phyloP scores from a whole-genome alignment of 345 rosid species.

The Camelina laxa region DNA sequence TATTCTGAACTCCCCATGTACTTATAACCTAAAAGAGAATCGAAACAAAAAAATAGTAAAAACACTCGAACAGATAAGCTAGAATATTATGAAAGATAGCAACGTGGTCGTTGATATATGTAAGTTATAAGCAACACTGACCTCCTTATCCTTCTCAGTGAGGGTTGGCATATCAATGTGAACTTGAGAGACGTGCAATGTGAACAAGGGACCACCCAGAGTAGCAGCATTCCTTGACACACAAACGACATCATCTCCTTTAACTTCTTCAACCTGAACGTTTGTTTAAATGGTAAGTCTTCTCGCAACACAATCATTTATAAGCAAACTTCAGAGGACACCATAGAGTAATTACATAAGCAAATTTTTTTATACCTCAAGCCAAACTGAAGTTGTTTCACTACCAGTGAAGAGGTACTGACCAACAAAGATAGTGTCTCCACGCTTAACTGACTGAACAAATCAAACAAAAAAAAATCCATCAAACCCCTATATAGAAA shows the following conservation, averaged over 20 bases:
- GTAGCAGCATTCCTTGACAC: slow-evolving; percentile 84
- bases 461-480: slow-evolving; percentile 22
- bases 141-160: slow-evolving; percentile 86
- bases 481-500: slow-evolving; percentile 6
- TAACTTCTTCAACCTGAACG: slow-evolving; percentile 73
- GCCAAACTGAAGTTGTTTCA: slow-evolving; percentile 95
- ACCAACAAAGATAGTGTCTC: slow-evolving; percentile 92
- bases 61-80: neutral
- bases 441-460: slow-evolving; percentile 78
- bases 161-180: slow-evolving; percentile 84
- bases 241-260: slow-evolving; percentile 80
- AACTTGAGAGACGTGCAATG: slow-evolving; percentile 84
- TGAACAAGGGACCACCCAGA: slow-evolving; percentile 81
- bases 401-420: slow-evolving; percentile 93
- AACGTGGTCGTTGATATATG: neutral
- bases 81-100: neutral
- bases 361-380: slow-evolving; percentile 59
- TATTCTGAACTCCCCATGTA: slow-evolving; percentile 86
- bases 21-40: slow-evolving; percentile 61
- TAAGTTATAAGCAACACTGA: slow-evolving; percentile 28
- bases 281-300: slow-evolving; percentile 1
- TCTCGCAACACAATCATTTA: slow-evolving; percentile 13
- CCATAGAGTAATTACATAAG: neutral
- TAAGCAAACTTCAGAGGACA: neutral
- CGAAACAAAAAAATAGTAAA: slow-evolving; percentile 5